Base-by-base conservation (phyloP, 768 basidiomycete genomes). In the Lactarius akahatsu region DNA sequence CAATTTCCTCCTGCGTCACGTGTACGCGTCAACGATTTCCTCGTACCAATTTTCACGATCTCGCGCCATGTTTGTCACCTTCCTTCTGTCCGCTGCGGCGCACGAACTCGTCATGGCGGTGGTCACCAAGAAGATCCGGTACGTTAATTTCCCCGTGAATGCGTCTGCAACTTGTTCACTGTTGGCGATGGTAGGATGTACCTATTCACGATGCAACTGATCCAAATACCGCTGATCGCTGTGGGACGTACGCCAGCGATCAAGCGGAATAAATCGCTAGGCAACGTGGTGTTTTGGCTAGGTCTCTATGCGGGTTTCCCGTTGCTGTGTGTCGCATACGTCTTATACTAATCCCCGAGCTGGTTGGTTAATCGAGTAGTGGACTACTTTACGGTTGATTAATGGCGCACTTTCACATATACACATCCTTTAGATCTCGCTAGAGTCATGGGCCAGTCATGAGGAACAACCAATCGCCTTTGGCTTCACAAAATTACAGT, bases 81-180 rank as follows among this genome's bases (percentile, higher is more conserved):
- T 99, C 81, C 76, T 96, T 5, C 78, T 98, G 57, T 94, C 92
- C 64, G 96, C 96, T 0, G 84, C 84, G 61, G 90, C 87, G 38
- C 96, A 99, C 72, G 97, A 98, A 75, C 81, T 99, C 36, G 95
- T 98, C 63, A 99, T 99, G 97, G 86, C 89, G 2, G 83, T 98
- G 62, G 96, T 98, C 16, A 95, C 93, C 26, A 86, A 90, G 73
- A 99, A 99, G 80, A 82, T 98, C 65, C 81, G 91, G 91, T 90
- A 68, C 34, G 86, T 61, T 28, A 9, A 15, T 56, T 7, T 45
- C 23, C n/a, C 15, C n/a, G 0, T 16, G 10, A 10, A 54, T 18
- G 23, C n/a, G 32, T 34, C 0, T 56, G 30, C 30, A 10, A 34
- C 8, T 41, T 43, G 40, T 54, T 66, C 32, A 71, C 23, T 11